Evolutionary conservation across 2,329 filamentous ascomycete species (phyloP), one percentile per base, ranked within the genome.

Genomic region (Clarireedia homoeocarpa): DNA sequence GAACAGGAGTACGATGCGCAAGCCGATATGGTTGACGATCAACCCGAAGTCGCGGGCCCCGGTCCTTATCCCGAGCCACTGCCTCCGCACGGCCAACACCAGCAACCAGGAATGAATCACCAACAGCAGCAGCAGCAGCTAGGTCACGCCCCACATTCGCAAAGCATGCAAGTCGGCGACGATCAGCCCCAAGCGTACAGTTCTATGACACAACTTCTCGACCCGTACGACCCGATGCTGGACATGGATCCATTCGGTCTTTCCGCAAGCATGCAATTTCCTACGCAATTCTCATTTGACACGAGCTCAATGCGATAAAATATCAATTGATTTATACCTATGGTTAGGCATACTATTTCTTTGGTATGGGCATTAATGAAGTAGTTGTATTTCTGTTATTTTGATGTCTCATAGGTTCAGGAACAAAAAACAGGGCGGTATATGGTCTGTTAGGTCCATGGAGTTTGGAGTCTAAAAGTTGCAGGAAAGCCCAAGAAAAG

Each of bases 1-100:
- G 92, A 97, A 77, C 91, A 95, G 80, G 92, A 97, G 77, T 97
- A 96, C 75, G 91, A 96, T 71, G 87, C 89, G 55, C 88, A 90
- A 74, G 83, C 82, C 71, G 90, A 92, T 67, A 88, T 95, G 79
- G 84, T 95, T 71, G 91, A 96, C 67, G 89, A 95, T 59, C 76
- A 84, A 70, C 78, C 84, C 62, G 85, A 90, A 59, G 83, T 27
- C 40, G 42, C 49, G 55, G 84, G 83, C 44, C 80, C 84, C 46
- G 83, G 82, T 14, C 81, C 85, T 7, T 92, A 88, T 65, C 75
- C 82, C 12, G 75, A 77, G 58, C 73, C 75, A 57, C 77, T 80
- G 68, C 81, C 56, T 6, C 63, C 63, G 51, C 42, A 24, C 39
- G 52, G 52, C 24, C 63, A 61, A 46, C 55, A 53, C 15, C 57